Conservation (phyloP, 129 eudicot species). For the Cynara cardunculus region DNA sequence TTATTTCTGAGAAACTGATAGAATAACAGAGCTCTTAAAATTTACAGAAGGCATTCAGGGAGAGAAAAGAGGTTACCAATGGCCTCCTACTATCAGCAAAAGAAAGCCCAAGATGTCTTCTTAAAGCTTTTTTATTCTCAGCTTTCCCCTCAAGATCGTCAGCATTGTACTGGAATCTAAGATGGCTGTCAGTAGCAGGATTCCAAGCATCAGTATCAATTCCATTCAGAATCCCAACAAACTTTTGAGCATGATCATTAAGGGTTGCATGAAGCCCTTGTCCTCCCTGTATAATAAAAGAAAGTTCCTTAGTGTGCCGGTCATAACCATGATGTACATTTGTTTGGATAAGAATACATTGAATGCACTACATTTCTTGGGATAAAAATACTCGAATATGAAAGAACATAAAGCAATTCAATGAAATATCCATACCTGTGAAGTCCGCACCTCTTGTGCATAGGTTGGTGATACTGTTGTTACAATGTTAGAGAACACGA, state of each 20-base stretch:
- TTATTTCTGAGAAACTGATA: background rate
- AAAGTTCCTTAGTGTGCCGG: background rate
- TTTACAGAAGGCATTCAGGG: background rate
- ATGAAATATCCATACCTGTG: slow-evolving; percentile 56
- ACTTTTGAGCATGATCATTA: slow-evolving; percentile 79
- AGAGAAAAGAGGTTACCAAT: slow-evolving; percentile 43
- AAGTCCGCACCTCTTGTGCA: slow-evolving; percentile 86
- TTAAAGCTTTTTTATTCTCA: slow-evolving; percentile 71
- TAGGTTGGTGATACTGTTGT: slow-evolving; percentile 98
- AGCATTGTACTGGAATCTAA: slow-evolving; percentile 68
- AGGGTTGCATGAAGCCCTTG: slow-evolving; percentile 86
- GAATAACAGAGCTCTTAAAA: background rate
- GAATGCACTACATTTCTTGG: background rate
- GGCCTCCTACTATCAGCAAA: slow-evolving; percentile 58
- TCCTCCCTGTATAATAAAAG: slow-evolving; percentile 62
- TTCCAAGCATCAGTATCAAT: slow-evolving; percentile 95
- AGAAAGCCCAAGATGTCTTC: slow-evolving; percentile 69
- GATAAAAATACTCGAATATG: background rate
- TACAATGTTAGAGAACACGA: slow-evolving; percentile 94
- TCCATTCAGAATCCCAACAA: slow-evolving; percentile 92
- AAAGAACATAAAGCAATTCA: background rate
- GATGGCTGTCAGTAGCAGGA: slow-evolving; percentile 83
- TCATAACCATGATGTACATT: slow-evolving; percentile 2
- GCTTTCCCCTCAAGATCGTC: slow-evolving; percentile 72
- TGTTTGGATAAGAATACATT: background rate